These are phyloP conservation scores for Colletotrichum musicola DNA, from an alignment of 2,329 filamentous ascomycete genomes.

Conservation along the genomic window DNA sequence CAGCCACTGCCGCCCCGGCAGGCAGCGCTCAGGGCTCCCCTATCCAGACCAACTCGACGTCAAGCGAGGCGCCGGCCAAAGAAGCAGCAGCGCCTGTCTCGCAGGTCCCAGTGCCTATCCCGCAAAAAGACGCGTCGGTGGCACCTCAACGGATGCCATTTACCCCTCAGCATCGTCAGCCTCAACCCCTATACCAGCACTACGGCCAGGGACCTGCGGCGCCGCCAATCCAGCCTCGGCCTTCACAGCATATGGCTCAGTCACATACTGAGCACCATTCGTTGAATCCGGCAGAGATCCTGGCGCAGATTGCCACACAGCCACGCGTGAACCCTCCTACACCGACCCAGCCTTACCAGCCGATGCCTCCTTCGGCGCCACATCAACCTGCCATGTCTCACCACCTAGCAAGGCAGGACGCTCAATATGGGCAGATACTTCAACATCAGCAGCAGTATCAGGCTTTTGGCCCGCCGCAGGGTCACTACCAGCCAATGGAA, in stretches of 20 bases:
- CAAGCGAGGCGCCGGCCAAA: neutral
- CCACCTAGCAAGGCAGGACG: conserved; percentile 1
- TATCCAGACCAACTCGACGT: neutral
- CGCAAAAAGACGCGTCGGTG: conserved; percentile 2
- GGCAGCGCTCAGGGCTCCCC: neutral
- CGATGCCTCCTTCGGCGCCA: conserved; percentile 3
- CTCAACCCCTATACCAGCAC: neutral
- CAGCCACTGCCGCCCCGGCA: neutral
- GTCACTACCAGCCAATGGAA: conserved; percentile 31
- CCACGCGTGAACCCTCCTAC: conserved; percentile 36
- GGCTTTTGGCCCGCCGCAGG: conserved; percentile 10
- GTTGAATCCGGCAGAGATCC: conserved; percentile 32
- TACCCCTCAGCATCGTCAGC: conserved; percentile 16
- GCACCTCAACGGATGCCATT: conserved; percentile 29
- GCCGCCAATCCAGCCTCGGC: conserved; percentile 3
- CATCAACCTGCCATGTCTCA: neutral
- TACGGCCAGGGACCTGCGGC: neutral
- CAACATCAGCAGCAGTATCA: conserved; percentile 23
- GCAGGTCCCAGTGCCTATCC: conserved; percentile 17
- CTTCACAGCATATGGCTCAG: neutral
- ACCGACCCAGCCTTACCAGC: conserved; percentile 24
- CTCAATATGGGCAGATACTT: conserved; percentile 12
- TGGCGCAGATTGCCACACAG: conserved; percentile 35
- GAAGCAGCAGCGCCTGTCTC: neutral
- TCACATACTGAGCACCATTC: conserved; percentile 28